Conservation (phyloP, 2,329 filamentous ascomycete genomes). For the Decorospora gaudefroyi region DNA sequence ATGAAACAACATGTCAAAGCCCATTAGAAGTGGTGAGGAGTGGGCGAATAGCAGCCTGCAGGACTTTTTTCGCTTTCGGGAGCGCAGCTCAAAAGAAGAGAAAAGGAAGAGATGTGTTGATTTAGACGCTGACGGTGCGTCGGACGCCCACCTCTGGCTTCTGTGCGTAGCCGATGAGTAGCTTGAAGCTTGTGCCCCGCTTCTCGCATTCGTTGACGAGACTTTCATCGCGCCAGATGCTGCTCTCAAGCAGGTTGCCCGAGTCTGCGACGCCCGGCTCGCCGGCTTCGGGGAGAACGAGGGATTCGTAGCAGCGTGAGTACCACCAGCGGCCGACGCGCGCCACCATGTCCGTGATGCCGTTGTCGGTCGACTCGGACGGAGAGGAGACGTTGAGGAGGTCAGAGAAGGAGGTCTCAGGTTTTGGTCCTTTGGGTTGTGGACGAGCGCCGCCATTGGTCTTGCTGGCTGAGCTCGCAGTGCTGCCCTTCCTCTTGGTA, state of each 20-base stretch:
- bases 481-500: constrained; percentile 38
- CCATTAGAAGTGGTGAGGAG: constrained; percentile 22
- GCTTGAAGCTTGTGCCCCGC: constrained; percentile 82
- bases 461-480: constrained; percentile 30
- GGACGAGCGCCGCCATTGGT: constrained; percentile 16
- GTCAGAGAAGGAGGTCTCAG: constrained; percentile 46
- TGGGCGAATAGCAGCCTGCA: constrained; percentile 23
- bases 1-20: constrained; percentile 13
- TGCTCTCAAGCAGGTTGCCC: constrained; percentile 53
- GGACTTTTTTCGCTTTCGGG: constrained; percentile 31
- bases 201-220: constrained; percentile 84
- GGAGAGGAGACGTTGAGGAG: constrained; percentile 40
- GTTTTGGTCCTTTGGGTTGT: constrained; percentile 31
- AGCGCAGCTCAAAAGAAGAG: constrained; percentile 41
- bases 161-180: constrained; percentile 89
- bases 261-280: constrained; percentile 43
- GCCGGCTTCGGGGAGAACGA: constrained; percentile 52
- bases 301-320: constrained; percentile 83
- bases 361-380: constrained; percentile 67
- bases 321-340: constrained; percentile 97
- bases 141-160: constrained; percentile 63
- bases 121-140: constrained; percentile 56
- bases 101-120: no score
- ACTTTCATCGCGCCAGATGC: constrained; percentile 78
- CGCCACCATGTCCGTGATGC: constrained; percentile 89